Percentiles rank a stretch among this genome's conserved stretches.
These are phyloP conservation scores for Geotrichum aggregatum DNA, from an alignment of 1,139 yeast species.

Conservation along the genomic window DNA sequence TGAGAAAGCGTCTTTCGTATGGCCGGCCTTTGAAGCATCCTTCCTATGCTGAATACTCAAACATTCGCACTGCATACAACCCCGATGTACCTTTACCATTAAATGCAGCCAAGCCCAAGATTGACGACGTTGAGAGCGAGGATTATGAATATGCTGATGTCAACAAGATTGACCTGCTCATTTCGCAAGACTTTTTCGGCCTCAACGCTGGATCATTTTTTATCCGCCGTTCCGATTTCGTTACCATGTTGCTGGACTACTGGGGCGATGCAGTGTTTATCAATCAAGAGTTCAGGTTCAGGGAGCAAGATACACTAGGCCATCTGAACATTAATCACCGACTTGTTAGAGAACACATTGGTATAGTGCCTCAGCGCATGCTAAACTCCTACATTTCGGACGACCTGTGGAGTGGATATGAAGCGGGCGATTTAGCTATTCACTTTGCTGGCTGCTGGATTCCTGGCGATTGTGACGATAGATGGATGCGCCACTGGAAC, in stretches of 20 bases:
- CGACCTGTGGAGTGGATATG: conserved; percentile 16
- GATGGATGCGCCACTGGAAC: conserved; percentile 16
- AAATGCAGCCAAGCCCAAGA: conserved; percentile 8
- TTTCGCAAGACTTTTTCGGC: conserved; percentile 28
- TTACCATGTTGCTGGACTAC: conserved; percentile 25
- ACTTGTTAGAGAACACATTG: conserved; percentile 26
- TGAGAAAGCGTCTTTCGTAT: conserved; percentile 22
- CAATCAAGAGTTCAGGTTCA: conserved; percentile 20
- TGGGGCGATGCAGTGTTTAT: conserved; percentile 28
- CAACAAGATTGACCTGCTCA: conserved; percentile 26
- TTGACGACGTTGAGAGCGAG: conserved; percentile 6
- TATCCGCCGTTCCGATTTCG: conserved; percentile 27
- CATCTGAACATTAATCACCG: conserved; percentile 18
- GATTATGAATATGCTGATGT: conserved; percentile 21
- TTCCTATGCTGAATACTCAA: conserved; percentile 13
- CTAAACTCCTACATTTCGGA: conserved; percentile 27
- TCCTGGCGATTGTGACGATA: conserved; percentile 16
- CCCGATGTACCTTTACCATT: conserved; percentile 12
- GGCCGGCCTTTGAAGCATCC: conserved; percentile 22
- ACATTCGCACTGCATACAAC: conserved; percentile 16
- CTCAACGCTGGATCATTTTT: conserved; percentile 32
- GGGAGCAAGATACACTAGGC: conserved; percentile 28
- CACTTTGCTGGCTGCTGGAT: conserved; percentile 25
- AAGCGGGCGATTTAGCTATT: conserved; percentile 19
- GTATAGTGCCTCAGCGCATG: conserved; percentile 28